Evolutionary conservation across 495 filamentous ascomycete genomes (phyloP), one percentile per base, ranked within the genome.

Genomic region (Neurospora terricola): DNA sequence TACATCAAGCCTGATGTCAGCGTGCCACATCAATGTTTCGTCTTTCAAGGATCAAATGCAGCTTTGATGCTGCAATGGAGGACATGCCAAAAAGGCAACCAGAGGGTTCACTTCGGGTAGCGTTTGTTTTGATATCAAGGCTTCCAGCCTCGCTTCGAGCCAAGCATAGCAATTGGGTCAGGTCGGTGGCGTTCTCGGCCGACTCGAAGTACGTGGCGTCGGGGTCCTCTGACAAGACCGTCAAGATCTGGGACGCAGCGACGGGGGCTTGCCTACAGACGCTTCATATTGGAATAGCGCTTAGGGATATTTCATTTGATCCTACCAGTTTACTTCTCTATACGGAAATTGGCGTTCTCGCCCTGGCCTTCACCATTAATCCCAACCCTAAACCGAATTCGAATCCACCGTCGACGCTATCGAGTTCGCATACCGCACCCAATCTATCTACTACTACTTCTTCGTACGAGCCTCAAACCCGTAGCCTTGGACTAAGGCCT

Each of bases 191-290:
- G 71, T 72, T 77, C 74, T 77, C 76, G 37, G 62, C 72, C 36
- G 36, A 39, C 59, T 70, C 45, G 4, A 43, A 71, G 48, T 27
- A 79, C 16, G 11, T 85, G 0, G 79, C 73, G 14, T 83, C 82
- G 16, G 77, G 62, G 30, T 83, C 78, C 5, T 0, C 48, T 66
- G 76, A 84, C 45, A 75, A 74, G 0, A 83, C 81, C n/a, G 72
- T 81, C 34, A 76, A 80, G 75, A 71, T 83, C 74, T 85, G 83
- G 83, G 78, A 81, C 73, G 62, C 72, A 23, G 74, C 72, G 18
- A 79, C 75, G 8, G 78, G 77, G 62, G 12, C 27, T 36, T 76
- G 69, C 16, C 59, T 54, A 21, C 69, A 74, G 59, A 76, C 75
- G 48, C 71, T 77, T 37, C 38, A 74, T 76, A 78, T 69, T 66